phyloP scores from a whole-genome alignment of 257 asterid genomes.

The Linderniella brevidens region DNA sequence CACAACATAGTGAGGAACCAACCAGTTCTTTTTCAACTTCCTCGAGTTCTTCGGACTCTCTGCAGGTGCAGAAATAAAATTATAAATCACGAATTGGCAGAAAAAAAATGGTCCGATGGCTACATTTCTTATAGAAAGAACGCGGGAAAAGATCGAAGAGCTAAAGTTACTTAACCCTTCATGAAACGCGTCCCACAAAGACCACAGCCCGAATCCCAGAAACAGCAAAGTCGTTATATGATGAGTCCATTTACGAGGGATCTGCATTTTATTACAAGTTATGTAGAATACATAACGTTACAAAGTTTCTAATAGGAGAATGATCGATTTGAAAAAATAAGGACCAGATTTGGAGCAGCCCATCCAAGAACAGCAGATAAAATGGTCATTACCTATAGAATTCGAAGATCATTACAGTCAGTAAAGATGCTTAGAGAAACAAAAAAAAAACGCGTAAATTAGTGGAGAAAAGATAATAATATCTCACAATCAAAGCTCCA shows the following conservation, averaged over 20 bases:
- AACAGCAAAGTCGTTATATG: constrained; percentile 73
- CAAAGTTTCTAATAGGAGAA: neutral
- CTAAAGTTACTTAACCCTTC: constrained; percentile 42
- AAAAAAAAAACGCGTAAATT: constrained; percentile 7
- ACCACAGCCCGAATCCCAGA: constrained; percentile 92
- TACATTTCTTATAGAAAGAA: too few species aligned
- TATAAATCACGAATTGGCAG: neutral
- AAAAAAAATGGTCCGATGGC: neutral
- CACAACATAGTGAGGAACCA: constrained; percentile 12
- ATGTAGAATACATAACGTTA: neutral
- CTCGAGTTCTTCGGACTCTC: constrained; percentile 70
- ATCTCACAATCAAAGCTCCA: constrained; percentile 75
- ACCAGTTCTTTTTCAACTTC: constrained; percentile 96
- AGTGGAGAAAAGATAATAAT: neutral
- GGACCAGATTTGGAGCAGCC: constrained; percentile 95
- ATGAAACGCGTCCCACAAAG: constrained; percentile 83
- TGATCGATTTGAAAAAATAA: constrained; percentile 5
- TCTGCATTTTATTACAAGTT: constrained; percentile 22
- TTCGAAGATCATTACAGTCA: constrained; percentile 8
- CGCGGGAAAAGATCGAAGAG: too few species aligned
- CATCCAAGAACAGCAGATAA: constrained; percentile 90
- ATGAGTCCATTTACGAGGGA: constrained; percentile 90
- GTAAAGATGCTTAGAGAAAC: constrained; percentile 1
- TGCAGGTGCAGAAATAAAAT: constrained; percentile 17
- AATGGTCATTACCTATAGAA: constrained; percentile 84